phyloP scores from a whole-genome alignment of 176 grass and related monocot genomes.

The Guadua angustifolia region DNA sequence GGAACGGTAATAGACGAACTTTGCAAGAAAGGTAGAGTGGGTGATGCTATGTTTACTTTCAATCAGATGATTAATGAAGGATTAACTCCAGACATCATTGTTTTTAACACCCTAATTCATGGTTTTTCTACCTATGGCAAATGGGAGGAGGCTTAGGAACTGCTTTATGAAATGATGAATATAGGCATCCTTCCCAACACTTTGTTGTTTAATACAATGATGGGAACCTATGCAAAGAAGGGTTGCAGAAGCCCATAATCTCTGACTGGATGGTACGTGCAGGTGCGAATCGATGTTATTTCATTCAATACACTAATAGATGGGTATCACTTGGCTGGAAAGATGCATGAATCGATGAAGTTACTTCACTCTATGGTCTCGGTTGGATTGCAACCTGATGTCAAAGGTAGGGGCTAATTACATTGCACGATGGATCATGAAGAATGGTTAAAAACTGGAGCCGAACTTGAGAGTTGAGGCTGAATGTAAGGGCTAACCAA shows the following conservation, averaged over 20 bases:
- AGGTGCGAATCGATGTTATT: conserved; percentile 19
- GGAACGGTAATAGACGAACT: conserved; percentile 20
- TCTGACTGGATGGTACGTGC: conserved; percentile 19
- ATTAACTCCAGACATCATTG: neutral
- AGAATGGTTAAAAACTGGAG: no score
- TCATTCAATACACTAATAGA: conserved; percentile 18
- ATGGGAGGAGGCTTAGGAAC: neutral
- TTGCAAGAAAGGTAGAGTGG: neutral
- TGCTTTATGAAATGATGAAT: conserved; percentile 37
- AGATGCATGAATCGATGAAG: neutral
- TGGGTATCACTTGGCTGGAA: neutral
- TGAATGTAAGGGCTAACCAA: no score
- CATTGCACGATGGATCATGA: no score
- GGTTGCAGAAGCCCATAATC: conserved; percentile 8
- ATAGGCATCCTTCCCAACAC: conserved; percentile 19
- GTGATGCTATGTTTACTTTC: conserved; percentile 25
- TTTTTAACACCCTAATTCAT: neutral
- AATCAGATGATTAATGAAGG: conserved; percentile 20
- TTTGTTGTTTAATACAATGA: neutral
- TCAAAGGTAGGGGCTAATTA: no score
- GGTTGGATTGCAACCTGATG: neutral
- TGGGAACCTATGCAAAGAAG: conserved; percentile 19
- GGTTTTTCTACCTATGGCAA: conserved; percentile 8
- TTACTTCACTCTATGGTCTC: neutral
- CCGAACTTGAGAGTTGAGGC: no score